These are phyloP conservation scores for Gracilaria gracilis DNA, from an alignment of 23 red algal genomes.

Conservation along the genomic window DNA sequence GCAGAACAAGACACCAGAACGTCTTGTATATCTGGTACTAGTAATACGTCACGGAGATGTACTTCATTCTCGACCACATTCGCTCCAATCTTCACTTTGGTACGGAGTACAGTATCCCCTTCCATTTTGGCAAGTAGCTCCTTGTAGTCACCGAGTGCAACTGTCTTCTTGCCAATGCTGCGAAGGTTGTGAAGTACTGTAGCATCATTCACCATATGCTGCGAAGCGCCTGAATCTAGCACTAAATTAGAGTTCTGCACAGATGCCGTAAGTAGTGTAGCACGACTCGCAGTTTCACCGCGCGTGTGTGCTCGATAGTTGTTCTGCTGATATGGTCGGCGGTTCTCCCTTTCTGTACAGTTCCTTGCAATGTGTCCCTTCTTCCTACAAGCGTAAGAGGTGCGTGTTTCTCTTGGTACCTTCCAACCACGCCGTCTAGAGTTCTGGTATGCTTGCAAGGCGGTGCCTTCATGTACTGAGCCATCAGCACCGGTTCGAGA, in stretches of 20 bases:
- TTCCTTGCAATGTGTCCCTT: neutral
- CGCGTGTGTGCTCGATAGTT: neutral
- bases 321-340: too few relatives aligned
- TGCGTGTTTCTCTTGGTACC: neutral
- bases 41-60: neutral
- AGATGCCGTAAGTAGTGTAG: neutral
- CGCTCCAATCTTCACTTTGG: neutral
- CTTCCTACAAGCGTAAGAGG: neutral
- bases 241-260: neutral
- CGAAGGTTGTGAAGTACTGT: neutral
- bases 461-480: too few relatives aligned
- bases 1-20: conserved; percentile 38
- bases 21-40: neutral
- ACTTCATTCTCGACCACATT: neutral
- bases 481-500: too few relatives aligned
- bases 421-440: neutral
- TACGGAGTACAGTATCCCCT: neutral
- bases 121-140: neutral
- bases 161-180: neutral
- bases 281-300: neutral
- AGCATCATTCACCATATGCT: conserved; percentile 1
- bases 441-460: neutral
- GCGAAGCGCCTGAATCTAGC: neutral
- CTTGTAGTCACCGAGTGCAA: neutral
- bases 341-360: neutral